Evolutionary conservation across 2,329 filamentous ascomycete species (phyloP).

Genomic region (Colletotrichum siamense): DNA sequence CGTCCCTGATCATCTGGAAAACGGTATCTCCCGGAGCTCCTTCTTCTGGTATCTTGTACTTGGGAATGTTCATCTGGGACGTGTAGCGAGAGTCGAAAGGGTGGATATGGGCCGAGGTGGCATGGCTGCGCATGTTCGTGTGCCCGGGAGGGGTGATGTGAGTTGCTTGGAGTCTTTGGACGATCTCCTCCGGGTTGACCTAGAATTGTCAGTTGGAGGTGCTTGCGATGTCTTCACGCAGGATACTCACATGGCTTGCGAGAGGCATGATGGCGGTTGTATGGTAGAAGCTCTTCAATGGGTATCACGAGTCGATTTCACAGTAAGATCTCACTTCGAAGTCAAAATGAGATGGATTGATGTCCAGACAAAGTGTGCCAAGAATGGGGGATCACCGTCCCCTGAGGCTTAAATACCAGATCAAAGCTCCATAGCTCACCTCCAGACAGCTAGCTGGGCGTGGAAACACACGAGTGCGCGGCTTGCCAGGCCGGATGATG

Average conservation of each 20-base stretch:
- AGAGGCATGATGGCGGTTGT: conserved; percentile 16
- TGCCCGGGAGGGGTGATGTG: conserved; percentile 40
- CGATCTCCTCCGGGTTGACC: conserved; percentile 62
- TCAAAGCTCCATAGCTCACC: not conserved
- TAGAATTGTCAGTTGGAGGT: not conserved
- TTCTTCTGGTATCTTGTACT: conserved; percentile 62
- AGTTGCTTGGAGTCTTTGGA: conserved; percentile 54
- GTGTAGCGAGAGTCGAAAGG: conserved; percentile 65
- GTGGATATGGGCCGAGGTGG: conserved; percentile 55
- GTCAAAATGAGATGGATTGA: not conserved
- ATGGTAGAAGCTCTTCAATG: not conserved
- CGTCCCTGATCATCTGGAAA: conserved; percentile 68
- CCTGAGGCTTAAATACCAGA: conserved; percentile 10
- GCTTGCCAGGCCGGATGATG: not conserved
- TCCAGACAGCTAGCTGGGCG: not conserved
- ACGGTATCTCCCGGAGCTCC: conserved; percentile 67
- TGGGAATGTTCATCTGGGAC: conserved; percentile 56
- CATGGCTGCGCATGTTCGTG: conserved; percentile 39
- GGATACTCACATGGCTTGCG: conserved; percentile 13
- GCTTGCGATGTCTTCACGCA: not conserved
- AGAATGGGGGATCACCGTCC: not conserved
- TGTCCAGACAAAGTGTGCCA: not conserved
- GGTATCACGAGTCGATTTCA: not conserved
- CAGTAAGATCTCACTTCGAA: not conserved
- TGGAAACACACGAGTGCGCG: not conserved